Base-by-base conservation (phyloP, 805 yeast species). In the Saturnispora sanitii region DNA sequence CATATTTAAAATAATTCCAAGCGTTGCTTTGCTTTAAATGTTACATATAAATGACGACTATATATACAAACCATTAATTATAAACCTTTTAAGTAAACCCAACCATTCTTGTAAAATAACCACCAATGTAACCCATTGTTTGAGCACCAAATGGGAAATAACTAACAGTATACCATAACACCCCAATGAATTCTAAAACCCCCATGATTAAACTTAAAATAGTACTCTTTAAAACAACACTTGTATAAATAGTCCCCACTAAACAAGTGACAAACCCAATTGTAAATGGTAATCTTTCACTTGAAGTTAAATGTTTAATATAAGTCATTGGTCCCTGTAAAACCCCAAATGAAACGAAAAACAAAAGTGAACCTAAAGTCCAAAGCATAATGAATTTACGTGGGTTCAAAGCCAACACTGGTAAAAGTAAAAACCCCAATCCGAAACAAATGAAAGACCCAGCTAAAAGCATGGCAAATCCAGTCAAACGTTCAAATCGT, bases 121-220 rank as follows among this genome's bases (percentile, higher is more conserved):
- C 49, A 8, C 56, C 47, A 21, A 64, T 55, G 53, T 70, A 62
- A 45, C 68, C 65, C 51, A 70, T 56, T 2, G 94, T 82, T 45
- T 82, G 81, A 1, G 90, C 83, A 11, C 98, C 98, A 64, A 88
- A 82, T 34, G 98, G 98, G 71, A 92, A 90, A 60, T 92, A 92
- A 53, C 95, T 83, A 32, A 90, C 69, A 0, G 92, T 79, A 58
- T 92, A 92, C 68, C 88, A 88, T 4, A 86, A 53, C n/a, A 92
- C 87, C 1, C 96, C 90, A 42, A 92, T 60, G 7, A 88, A 65
- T 59, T 92, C 96, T 9, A 83, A 60, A 2, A 82, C 60, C 33
- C 92, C 82, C 25, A 86, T 77, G 11, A 86, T 55, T 9, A 92
- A 61, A 0, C 97, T 86, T 38, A 87, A 62, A 6, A 92, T 53